Conservation (phyloP, 805 yeast genomes). For the Saccharomycopsis fibuligera region DNA sequence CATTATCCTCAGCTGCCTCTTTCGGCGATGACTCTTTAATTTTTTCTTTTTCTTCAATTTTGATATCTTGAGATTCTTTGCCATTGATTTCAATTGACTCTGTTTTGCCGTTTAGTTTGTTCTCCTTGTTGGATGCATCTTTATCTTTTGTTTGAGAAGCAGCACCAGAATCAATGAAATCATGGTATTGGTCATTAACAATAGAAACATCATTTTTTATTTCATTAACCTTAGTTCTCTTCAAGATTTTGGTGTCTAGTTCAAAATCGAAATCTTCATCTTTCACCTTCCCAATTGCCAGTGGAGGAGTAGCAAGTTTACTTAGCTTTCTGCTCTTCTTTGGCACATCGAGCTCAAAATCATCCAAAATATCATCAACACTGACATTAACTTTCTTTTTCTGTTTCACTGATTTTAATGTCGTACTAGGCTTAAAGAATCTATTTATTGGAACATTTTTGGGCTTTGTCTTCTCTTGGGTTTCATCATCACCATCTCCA, state of each 20-base stretch:
- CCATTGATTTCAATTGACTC: background rate
- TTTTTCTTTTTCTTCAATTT: background rate
- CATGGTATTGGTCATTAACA: too few species aligned
- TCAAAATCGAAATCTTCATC: conserved; percentile 14
- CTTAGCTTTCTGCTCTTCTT: conserved; percentile 13
- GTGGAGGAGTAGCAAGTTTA: conserved; percentile 13
- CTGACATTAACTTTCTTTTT: conserved; percentile 42
- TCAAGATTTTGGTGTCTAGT: background rate
- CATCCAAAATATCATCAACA: conserved; percentile 67
- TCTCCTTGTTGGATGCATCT: too few species aligned
- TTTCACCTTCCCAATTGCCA: conserved; percentile 14
- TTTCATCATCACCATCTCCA: conserved; percentile 25
- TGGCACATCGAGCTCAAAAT: conserved; percentile 32
- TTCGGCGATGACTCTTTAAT: background rate
- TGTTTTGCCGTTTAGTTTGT: too few species aligned
- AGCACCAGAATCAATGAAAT: too few species aligned
- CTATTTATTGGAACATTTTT: conserved; percentile 43
- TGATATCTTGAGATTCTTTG: background rate
- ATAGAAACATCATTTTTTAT: background rate
- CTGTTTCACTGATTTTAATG: conserved; percentile 21
- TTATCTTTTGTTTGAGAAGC: too few species aligned
- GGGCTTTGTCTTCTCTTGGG: conserved; percentile 23
- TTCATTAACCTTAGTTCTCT: conserved; percentile 6
- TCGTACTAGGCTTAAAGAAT: conserved; percentile 40
- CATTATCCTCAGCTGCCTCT: conserved; percentile 29